Conservation (phyloP, 2,329 filamentous ascomycete species). For the Pseudohalonectria lignicola region DNA sequence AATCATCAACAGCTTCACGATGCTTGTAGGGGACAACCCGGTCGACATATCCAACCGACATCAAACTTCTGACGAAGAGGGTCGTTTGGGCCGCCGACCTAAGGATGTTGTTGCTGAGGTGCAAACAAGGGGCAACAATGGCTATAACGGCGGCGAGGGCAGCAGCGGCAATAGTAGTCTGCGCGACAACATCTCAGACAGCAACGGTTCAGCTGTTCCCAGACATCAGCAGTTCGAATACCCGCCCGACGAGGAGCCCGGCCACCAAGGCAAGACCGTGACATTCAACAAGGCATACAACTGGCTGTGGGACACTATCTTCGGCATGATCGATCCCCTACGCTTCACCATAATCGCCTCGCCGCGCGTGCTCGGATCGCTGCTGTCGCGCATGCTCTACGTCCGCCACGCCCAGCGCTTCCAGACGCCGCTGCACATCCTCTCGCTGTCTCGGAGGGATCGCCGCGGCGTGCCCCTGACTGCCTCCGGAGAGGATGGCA, state of each 20-base stretch:
- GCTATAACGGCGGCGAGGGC: not conserved
- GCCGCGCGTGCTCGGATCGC: constrained; percentile 47
- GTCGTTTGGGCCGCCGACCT: not conserved
- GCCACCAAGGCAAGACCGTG: constrained; percentile 11
- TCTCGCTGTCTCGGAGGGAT: constrained; percentile 30
- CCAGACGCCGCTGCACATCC: constrained; percentile 48
- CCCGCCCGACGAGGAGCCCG: not conserved
- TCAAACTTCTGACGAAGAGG: not conserved
- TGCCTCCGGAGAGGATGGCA: not conserved
- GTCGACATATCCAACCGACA: constrained; percentile 4
- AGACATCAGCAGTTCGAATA: not conserved
- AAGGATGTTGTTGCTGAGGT: too few species aligned
- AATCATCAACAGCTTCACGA: constrained; percentile 28
- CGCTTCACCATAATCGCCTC: constrained; percentile 48
- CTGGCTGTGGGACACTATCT: constrained; percentile 45
- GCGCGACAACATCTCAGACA: too few species aligned
- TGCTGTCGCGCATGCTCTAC: constrained; percentile 46
- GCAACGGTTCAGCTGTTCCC: too few species aligned
- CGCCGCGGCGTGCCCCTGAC: not conserved
- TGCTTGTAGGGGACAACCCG: constrained; percentile 20
- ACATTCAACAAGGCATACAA: constrained; percentile 19
- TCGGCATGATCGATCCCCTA: constrained; percentile 39
- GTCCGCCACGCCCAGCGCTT: constrained; percentile 53
- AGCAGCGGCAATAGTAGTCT: not conserved
- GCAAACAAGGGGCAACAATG: not conserved